Evolutionary conservation across 306 rosid genomes (phyloP), one percentile per base, ranked within the genome.

Genomic region (Carpinus fangiana): DNA sequence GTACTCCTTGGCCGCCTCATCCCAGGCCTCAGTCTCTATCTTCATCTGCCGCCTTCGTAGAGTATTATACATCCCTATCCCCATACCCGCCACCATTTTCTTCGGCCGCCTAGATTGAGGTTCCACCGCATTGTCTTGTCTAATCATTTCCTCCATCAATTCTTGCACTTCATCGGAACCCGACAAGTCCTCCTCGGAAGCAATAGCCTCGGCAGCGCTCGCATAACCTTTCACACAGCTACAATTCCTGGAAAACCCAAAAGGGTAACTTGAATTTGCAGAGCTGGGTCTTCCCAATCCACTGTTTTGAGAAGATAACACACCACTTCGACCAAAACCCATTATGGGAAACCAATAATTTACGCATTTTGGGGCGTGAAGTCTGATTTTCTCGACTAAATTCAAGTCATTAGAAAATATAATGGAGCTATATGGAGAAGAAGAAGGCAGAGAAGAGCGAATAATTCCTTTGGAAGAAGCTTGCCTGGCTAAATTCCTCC

Each of bases 1-100:
- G 79, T 95, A 95, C 86, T 93, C 99, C 56, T 73, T 84, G 0
- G 98, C 98, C 1, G 99, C 99, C 8, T 86, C 86, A 52, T 93
- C 92, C 99, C 99, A 95, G 6, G 99, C 98, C 87, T 93, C 96
- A 0, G 99, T 95, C 90, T 95, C 99, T 47, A 80, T 26, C 69
- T 93, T 85, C 51, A 95, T 50, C 89, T 95, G 99, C 78, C 97
- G 87, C 80, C 65, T 86, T 74, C 89, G 69, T 5, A 93, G 93
- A 75, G 79, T 18, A 28, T 76, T 79, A 56, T 88, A 85, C 82
- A 80, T 90, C 21, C 81, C 71, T 8, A 61, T 72, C 23, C 72
- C 82, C 74, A 83, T 68, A 26, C 95, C 90, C 12, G 48, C 87
- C 61, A 68, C 76, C 79, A 64, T 75, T 43, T 38, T 84, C 86